Percentiles rank a stretch among this genome's conserved stretches.
These are phyloP conservation scores for Penicillium roqueforti DNA, from an alignment of 495 filamentous ascomycete genomes.

Conservation along the genomic window DNA sequence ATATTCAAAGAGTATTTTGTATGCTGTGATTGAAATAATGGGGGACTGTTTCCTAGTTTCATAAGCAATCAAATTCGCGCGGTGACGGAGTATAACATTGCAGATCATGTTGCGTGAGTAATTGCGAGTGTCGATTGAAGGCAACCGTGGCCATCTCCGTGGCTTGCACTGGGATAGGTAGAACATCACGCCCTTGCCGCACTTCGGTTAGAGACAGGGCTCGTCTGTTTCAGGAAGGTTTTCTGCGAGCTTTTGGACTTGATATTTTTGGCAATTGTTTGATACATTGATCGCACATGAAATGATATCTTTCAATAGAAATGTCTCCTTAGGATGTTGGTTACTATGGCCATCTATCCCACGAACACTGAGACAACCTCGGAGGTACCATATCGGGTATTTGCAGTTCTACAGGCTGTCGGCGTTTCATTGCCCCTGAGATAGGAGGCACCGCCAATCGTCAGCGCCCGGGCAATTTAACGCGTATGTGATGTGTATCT, in stretches of 20 bases:
- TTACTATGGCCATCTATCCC: no score
- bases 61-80: slow-evolving; percentile 6
- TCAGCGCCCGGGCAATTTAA: not conserved
- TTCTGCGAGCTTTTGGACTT: no score
- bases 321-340: no score
- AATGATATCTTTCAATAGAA: no score
- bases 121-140: not conserved
- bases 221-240: not conserved
- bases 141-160: not conserved
- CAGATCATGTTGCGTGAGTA: slow-evolving; percentile 8
- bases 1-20: slow-evolving; percentile 33
- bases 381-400: no score
- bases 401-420: no score
- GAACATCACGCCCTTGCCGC: not conserved
- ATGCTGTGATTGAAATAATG: slow-evolving; percentile 31
- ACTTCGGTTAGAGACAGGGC: not conserved
- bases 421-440: no score
- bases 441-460: no score
- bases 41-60: slow-evolving; percentile 17
- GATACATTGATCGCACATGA: no score
- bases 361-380: no score
- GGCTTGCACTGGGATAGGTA: not conserved
- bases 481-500: no score
- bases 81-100: slow-evolving; percentile 14
- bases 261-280: no score